These are phyloP conservation scores for Calocera cornea DNA, from an alignment of 768 basidiomycete species.

Conservation along the genomic window DNA sequence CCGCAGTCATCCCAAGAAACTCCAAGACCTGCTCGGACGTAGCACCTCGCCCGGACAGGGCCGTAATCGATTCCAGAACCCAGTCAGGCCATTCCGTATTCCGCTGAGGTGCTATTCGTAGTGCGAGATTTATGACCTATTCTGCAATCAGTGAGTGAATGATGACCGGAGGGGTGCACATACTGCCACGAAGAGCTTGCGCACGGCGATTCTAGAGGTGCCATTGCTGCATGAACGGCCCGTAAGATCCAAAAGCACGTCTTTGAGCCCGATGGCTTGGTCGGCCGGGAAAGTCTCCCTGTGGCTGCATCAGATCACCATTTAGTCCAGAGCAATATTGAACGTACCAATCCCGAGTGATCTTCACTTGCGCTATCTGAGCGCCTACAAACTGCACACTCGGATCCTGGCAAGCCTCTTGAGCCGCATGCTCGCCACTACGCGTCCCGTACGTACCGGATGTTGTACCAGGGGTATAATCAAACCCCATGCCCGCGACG, in stretches of 20 bases:
- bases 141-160: background rate
- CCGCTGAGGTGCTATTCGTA: conserved; percentile 49
- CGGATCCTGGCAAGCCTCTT: conserved; percentile 32
- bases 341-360: conserved; percentile 82
- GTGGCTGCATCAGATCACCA: background rate
- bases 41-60: conserved; percentile 47
- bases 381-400: conserved; percentile 93
- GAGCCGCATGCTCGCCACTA: background rate
- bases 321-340: too few species aligned
- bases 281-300: conserved; percentile 68
- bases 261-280: conserved; percentile 42
- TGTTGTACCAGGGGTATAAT: conserved; percentile 62
- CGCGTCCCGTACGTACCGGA: conserved; percentile 16
- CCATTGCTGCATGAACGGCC: conserved; percentile 47
- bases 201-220: conserved; percentile 55
- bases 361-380: conserved; percentile 88
- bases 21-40: conserved; percentile 50
- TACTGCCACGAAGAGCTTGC: conserved; percentile 81
- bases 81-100: conserved; percentile 62
- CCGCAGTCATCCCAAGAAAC: conserved; percentile 69
- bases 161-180: conserved; percentile 20
- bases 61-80: conserved; percentile 49
- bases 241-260: conserved; percentile 57
- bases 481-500: conserved; percentile 63
- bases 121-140: conserved; percentile 53